These are phyloP conservation scores for Capsaspora owczarzaki DNA, from an alignment of 78 protist genomes.

Conservation along the genomic window DNA sequence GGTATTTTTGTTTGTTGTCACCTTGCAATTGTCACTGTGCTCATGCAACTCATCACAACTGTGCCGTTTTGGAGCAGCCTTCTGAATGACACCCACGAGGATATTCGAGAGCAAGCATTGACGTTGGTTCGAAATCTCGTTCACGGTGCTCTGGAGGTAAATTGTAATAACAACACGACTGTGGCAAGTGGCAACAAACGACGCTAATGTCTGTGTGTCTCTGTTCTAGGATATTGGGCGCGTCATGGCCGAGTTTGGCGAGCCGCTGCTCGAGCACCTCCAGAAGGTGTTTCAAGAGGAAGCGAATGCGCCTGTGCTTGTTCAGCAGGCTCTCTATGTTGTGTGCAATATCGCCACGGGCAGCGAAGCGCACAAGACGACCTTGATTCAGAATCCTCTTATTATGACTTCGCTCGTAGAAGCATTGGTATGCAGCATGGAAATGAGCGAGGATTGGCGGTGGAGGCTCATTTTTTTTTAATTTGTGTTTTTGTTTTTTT, in stretches of 20 bases:
- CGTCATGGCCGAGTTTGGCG: too few relatives aligned
- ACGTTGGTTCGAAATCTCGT: slow-evolving; percentile 28
- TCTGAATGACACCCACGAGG: slow-evolving; percentile 15
- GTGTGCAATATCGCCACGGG: slow-evolving; percentile 31
- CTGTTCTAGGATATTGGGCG: too few relatives aligned
- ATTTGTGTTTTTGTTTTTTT: too few relatives aligned
- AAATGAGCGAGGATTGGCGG: too few relatives aligned
- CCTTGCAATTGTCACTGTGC: background rate
- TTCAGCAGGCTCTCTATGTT: slow-evolving; percentile 34
- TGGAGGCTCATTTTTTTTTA: too few relatives aligned
- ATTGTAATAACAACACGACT: too few relatives aligned
- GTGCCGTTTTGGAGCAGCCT: background rate
- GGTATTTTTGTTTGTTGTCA: background rate
- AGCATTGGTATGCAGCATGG: too few relatives aligned
- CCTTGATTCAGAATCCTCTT: slow-evolving; percentile 16
- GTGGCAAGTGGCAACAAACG: too few relatives aligned
- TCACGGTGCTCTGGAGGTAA: slow-evolving; percentile 2
- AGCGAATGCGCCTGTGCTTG: too few relatives aligned
- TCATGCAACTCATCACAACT: background rate
- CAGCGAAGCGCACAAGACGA: slow-evolving; percentile 19
- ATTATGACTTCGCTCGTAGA: background rate
- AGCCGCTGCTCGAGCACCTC: too few relatives aligned
- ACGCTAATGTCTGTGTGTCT: too few relatives aligned
- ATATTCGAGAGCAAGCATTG: slow-evolving; percentile 30
- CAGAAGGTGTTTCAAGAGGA: too few relatives aligned